Evolutionary conservation across 83 land plant species (phyloP), one percentile per base, ranked within the genome.

Genomic region (Isoetes engelmannii): DNA sequence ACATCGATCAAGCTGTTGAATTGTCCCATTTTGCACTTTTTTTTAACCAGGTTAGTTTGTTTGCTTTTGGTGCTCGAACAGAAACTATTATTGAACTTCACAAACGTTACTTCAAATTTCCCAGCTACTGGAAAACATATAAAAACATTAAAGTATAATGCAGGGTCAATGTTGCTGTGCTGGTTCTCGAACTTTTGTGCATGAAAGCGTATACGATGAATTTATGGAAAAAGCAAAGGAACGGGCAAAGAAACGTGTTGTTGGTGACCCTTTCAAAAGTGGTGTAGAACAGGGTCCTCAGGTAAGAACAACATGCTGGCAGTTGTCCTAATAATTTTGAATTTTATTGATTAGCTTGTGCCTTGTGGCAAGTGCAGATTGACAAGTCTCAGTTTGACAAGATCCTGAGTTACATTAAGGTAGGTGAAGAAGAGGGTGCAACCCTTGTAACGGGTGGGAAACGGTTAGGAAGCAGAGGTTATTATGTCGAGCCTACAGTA

Each of bases 241-340:
- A 2, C 83, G 92, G n/a, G 91, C 89, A 49, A 28, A 84, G 74
- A 78, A 72, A 28, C 86, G 92, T 15, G 78, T 82, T 45, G 96
- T 92, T 69, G 92, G 98, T 63, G 96, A 92, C 72, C 98, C 98
- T 13, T 89, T 87, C 74, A 87, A 75, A 69, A 71, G 71, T 12
- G 98, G 92, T 37, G 89, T 89, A 18, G 89, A 92, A 45, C 98
- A 92, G 70, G 96, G 98, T 9, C 98, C 98, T 77, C 97, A 92
- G 85, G 97, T 87, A 69, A 45, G 37, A 6, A 17, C 5, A 28
- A 28, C 37, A 28, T 28, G 37, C 0, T 28, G 37, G 37, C 2
- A 2, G 37, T 28, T 28, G 37, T 28, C 37, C 37, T 28, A 28
- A 28, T 28, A 28, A 0, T 28, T 28, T 28, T 28, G 37, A 28